Percentiles rank a stretch among this genome's conserved stretches.
phyloP scores from a whole-genome alignment of 2,329 filamentous ascomycete genomes.

The Fusarium ambrosium region DNA sequence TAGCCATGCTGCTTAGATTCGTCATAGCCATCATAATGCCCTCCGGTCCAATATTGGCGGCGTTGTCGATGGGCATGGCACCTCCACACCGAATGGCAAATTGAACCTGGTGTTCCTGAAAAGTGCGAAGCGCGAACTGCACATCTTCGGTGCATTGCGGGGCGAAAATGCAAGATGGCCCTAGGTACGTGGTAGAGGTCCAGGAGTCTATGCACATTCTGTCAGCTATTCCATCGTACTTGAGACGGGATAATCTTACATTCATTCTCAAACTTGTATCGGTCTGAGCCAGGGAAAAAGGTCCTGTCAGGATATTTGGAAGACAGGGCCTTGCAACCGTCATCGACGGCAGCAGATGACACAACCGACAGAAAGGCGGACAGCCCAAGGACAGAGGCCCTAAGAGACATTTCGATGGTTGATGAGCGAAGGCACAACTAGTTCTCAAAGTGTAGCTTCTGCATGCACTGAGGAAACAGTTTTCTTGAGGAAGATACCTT shows the following conservation, averaged over 20 bases:
- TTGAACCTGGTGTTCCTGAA: neutral
- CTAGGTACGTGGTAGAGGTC: neutral
- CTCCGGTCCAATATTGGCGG: neutral
- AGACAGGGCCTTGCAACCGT: neutral
- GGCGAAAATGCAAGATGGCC: neutral
- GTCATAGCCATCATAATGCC: neutral
- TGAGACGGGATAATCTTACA: neutral
- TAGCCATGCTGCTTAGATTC: neutral
- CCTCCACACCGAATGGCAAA: neutral
- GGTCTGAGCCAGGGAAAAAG: neutral
- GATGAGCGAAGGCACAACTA: neutral
- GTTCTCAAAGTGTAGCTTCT: neutral
- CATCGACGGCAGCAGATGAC: neutral
- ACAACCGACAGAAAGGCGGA: neutral
- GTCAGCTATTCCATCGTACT: neutral
- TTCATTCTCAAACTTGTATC: slow-evolving; percentile 1
- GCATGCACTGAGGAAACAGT: neutral
- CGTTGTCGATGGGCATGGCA: neutral
- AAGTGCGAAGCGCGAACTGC: neutral
- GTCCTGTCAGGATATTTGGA: neutral
- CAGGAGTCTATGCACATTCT: neutral
- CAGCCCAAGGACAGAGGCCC: neutral
- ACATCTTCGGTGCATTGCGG: neutral
- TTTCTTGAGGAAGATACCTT: neutral
- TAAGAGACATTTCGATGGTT: neutral